Base-by-base conservation (phyloP, 306 rosid genomes). In the Vicia villosa region DNA sequence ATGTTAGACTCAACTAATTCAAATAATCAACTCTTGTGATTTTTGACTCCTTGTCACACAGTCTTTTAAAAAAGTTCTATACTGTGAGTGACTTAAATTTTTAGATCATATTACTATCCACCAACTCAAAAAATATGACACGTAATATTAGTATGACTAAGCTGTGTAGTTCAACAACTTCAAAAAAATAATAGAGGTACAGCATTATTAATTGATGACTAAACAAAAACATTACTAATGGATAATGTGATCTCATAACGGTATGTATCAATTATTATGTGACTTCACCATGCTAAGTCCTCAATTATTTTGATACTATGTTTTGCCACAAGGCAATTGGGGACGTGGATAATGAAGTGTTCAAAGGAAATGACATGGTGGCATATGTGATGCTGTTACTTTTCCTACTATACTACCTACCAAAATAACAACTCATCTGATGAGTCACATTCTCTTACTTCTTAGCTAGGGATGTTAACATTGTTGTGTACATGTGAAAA, bases 31-130 rank as follows among this genome's bases (percentile, higher is more conserved):
- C 22, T 21, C 68, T 34, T 56, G 73, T 50, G 56, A 50, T 22
- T 9, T 22, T 50, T 64, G 73, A 77, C 68, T 34, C 30, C 3
- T 16, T 24, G 14, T 40, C 15, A 4, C 22, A 4, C 54, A 5
- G 41, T 40, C 8, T 58, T 66, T 22, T 68, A 36, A 6, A 10
- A 21, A 49, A 40, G 43, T 57, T 22, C 11, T 49, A 36, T 14
- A 59, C 77, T 34, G 79, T 82, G 82, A 74, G 40, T 69, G 24
- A 68, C 54, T 81, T 38, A 68, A 81, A 28, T 24, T 81, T 63
- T n/a, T 10, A 52, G 40, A 65, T 52, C 51, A 14, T 56, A 63
- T 62, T 62, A 40, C 9, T 60, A 81, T 70, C 63, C 26, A 68
- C 82, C 70, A 73, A 69, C 69, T 61, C 81, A 60, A 46, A 8